A percentile compares a stretch with the other conserved stretches of the same genome.
Conservation (phyloP, 2,329 filamentous ascomycete species). For the Sordariomycetes sp. region DNA sequence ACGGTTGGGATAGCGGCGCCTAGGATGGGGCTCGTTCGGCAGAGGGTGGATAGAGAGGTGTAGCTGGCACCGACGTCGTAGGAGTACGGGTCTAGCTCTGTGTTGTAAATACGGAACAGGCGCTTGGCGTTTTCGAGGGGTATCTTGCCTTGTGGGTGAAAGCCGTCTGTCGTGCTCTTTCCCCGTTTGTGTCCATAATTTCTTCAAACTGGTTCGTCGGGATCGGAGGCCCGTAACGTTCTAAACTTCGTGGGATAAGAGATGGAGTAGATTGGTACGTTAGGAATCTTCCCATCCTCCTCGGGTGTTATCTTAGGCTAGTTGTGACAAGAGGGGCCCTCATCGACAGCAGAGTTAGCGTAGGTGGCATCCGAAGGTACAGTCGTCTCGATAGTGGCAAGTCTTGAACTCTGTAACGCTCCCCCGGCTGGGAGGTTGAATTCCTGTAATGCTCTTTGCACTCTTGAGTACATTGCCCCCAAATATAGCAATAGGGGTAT, state of each 20-base stretch:
- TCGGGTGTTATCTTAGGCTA: not conserved
- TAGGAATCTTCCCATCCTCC: not conserved
- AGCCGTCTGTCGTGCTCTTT: slow-evolving; percentile 11
- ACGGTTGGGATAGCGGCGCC: slow-evolving; percentile 43
- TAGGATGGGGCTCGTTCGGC: slow-evolving; percentile 39
- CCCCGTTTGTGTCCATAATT: not conserved
- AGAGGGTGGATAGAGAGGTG: slow-evolving; percentile 32
- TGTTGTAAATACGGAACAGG: not conserved
- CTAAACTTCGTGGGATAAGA: not conserved
- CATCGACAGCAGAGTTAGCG: not conserved
- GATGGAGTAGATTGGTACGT: not conserved
- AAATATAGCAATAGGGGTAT: not conserved
- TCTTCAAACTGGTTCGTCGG: not conserved
- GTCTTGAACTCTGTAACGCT: not conserved
- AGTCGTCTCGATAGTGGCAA: not conserved
- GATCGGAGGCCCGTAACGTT: not conserved
- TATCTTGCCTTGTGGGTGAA: not conserved
- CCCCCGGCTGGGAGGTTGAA: not conserved
- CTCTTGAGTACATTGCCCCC: not conserved
- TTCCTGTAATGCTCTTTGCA: not conserved
- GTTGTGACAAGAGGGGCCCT: not conserved
- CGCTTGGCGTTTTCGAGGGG: not conserved
- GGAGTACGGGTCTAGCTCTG: not conserved
- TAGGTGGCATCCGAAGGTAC: not conserved
- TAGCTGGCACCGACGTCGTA: slow-evolving; percentile 37